Base-by-base conservation (phyloP, 2,329 filamentous ascomycete genomes). In the Trichoderma brevicompactum region DNA sequence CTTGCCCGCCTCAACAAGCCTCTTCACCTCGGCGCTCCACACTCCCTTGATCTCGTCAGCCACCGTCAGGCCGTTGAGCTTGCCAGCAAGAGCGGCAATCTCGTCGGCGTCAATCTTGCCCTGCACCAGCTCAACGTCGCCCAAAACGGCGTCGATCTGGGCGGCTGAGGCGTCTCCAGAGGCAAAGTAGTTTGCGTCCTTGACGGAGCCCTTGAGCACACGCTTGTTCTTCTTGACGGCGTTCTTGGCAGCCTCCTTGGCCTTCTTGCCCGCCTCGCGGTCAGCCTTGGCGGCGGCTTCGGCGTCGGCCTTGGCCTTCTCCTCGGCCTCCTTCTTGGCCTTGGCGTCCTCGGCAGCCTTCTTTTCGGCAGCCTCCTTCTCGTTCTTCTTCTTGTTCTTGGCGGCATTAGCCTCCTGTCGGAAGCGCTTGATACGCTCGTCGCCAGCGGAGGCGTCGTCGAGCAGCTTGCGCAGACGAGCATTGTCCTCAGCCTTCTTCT, bases 211-310 rank as follows among this genome's bases (percentile, higher is more conserved):
- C 79, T 96, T 93, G 73, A 99, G 89, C 54, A 98, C 91, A 84
- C 95, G 92, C 87, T 97, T 97, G 87, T 99, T 99, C 91, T 99
- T 99, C 91, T 99, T 99, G 74, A 95, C 91, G 13, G 95, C 95
- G 75, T 93, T 97, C 89, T 99, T 99, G 66, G 95, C 95, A 2
- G 94, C 94, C 81, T 99, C 95, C 85, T 98, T 99, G 67, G 91
- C 90, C 87, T 99, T 99, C 88, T 98, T 99, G 74, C 82, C 82
- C 69, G 90, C 86, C 71, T 94, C 93, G 71, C 91, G 91, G 65
- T 92, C 89, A 5, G 84, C 86, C 85, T 98, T 98, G 70, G 93
- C 92, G 48, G 89, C 85, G 72, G 91, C 92, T 78, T 97, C 95
- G 15, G 92, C 92, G 70, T 96, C 93, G 76, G 91, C 92, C 71